Percentiles rank a stretch among this genome's conserved stretches.
phyloP scores from a whole-genome alignment of 2,329 filamentous ascomycete species.

The Stemphylium vesicarium region DNA sequence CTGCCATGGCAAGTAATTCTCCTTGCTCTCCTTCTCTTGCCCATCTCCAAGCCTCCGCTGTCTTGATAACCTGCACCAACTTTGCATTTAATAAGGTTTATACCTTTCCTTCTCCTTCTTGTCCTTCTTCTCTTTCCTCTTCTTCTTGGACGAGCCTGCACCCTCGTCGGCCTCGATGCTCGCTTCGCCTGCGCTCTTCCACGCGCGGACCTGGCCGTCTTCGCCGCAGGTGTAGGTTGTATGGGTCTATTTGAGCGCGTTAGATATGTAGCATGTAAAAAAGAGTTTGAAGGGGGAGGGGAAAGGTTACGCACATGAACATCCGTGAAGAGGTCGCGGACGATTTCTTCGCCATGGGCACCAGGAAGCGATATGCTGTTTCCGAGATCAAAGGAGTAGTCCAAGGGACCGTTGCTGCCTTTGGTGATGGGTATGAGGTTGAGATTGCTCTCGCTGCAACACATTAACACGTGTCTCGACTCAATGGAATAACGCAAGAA shows the following conservation, averaged over 20 bases:
- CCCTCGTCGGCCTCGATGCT: constrained; percentile 38
- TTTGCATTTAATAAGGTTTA: constrained; percentile 44
- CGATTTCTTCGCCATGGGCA: constrained; percentile 57
- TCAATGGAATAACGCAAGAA: neutral
- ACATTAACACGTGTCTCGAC: neutral
- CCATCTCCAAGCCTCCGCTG: no score
- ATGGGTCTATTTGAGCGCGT: constrained; percentile 26
- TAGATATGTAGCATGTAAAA: neutral
- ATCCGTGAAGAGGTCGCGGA: constrained; percentile 54
- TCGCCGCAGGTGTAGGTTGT: constrained; percentile 58
- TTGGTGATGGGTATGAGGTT: constrained; percentile 43
- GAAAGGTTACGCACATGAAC: constrained; percentile 33
- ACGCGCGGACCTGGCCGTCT: constrained; percentile 54
- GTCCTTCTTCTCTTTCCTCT: constrained; percentile 34
- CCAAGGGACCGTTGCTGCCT: constrained; percentile 25
- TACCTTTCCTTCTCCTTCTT: constrained; percentile 47
- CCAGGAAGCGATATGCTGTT: constrained; percentile 45
- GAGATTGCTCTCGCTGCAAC: constrained; percentile 33
- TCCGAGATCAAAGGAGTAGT: constrained; percentile 38
- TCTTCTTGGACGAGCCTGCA: constrained; percentile 26
- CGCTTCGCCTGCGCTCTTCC: constrained; percentile 40
- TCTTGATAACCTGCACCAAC: no score
- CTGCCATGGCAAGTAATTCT: no score
- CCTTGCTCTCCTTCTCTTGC: no score
- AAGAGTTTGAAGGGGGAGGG: neutral